phyloP scores from a whole-genome alignment of 2,329 filamentous ascomycete genomes.

The Penicillium sp. region DNA sequence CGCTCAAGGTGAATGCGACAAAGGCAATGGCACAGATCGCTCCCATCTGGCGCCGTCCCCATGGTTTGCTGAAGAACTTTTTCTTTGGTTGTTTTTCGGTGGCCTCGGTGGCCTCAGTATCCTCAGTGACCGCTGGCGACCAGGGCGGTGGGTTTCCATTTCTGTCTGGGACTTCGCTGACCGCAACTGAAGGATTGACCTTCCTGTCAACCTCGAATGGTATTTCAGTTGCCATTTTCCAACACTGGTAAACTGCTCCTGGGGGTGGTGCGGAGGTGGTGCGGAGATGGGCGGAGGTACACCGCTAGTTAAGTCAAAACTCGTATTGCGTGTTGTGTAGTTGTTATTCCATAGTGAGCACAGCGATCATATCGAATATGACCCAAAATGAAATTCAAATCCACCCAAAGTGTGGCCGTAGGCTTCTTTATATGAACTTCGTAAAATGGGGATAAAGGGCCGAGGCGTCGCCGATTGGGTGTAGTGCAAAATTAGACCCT shows the following conservation, averaged over 20 bases:
- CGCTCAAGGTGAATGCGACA: constrained; percentile 17
- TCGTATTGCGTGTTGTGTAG: neutral
- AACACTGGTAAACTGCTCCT: too few species aligned
- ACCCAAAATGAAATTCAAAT: neutral
- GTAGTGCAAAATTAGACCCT: neutral
- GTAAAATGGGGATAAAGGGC: neutral
- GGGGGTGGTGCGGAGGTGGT: neutral
- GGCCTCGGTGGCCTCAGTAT: neutral
- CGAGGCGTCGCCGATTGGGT: neutral
- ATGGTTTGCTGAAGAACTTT: constrained; percentile 12
- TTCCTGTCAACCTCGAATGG: neutral
- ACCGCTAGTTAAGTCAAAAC: neutral
- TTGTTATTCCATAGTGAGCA: neutral
- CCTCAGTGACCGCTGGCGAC: neutral
- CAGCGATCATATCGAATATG: neutral
- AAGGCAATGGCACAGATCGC: constrained; percentile 9
- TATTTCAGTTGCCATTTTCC: neutral
- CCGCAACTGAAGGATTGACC: neutral
- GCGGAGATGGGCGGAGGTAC: neutral
- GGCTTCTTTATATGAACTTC: neutral
- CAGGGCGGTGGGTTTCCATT: neutral
- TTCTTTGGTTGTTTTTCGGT: constrained; percentile 5
- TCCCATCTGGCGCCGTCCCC: constrained; percentile 15
- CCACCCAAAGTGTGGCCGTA: neutral
- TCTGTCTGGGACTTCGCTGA: neutral